Evolutionary conservation across 129 eudicot genomes (phyloP), one percentile per base, ranked within the genome.

Genomic region (Centrapalus pauciflorus): DNA sequence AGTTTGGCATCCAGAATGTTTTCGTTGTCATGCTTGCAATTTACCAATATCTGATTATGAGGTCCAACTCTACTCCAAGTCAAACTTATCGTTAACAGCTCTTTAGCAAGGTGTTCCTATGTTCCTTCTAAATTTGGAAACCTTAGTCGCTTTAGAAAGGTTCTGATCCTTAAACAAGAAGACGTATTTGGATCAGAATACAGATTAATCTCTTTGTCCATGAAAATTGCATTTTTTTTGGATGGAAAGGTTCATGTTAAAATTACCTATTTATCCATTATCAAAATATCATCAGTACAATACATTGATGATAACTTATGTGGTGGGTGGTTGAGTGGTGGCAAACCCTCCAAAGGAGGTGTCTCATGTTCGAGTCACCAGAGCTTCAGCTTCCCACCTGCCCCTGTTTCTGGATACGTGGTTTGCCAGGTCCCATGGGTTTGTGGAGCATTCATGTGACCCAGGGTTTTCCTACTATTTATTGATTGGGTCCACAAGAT

Each of bases 1-100:
- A 37, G 69, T 82, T 80, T 94, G 99, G 99, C 99, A 94, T 79
- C 99, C 99, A 24, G 95, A 89, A 72, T 94, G 99, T 72, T 94
- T 94, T 25, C 79, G 93, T 29, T 94, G 99, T 73, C 90, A 87
- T 50, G 87, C 77, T 57, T 94, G 99, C 82, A 76, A 75, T 66
- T 71, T 34, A 26, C 97, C 99, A 10, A 94, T 94, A 48, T 76
- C 93, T 30, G 99, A 94, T 77, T 78, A 78, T 76, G 99, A 94
- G 99, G 99, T 94, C 76, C 29, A 23, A 55, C 71, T 58, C 68
- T 74, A 23, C 55, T 75, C 52, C 55, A 38, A 43, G 40, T 65
- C 64, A 74, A 50, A 80, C 68, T 79, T 38, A 57, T 56, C 30
- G 52, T 63, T 43, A 7, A 59, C n/a, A n/a, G 61, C 61, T 55